Evolutionary conservation across 345 rosid genomes (phyloP), one percentile per base, ranked within the genome.

Genomic region (Noccaea caerulescens): DNA sequence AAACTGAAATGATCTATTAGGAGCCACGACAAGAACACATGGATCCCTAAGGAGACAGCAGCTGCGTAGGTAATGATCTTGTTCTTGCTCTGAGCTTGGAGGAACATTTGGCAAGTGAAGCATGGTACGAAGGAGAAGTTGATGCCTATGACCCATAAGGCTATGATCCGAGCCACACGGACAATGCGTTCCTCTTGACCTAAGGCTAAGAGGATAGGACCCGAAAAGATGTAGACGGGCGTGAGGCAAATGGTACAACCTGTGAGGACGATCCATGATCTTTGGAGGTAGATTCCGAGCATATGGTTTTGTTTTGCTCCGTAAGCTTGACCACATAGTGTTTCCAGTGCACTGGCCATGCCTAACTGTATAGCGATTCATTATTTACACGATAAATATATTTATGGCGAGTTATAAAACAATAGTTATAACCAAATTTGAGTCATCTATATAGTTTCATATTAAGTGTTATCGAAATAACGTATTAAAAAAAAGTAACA

Each of bases 11-110:
- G 82, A 47, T 82, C 74, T 18, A 82, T 80, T 43, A 89, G 69
- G 3, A 91, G 85, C 93, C 93, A 91, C 0, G 93, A 86, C 70
- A 89, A 81, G 34, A 80, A 62, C 12, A 82, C 32, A 60, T 89
- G 96, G 61, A 87, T 65, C 0, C 43, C 42, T 5, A 86, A 46
- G 0, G 96, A 56, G 42, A 67, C 42, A 1, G 87, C 90, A 0
- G 90, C 88, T 66, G 77, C 76, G 78, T 84, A 92, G 0, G 90
- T 79, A 70, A 92, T 87, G 18, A 92, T 83, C 63, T 42, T 58
- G 81, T 89, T 92, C 82, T 83, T 89, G 85, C 92, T 86, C 77
- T 89, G 94, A 5, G 93, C 86, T 77, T 92, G 93, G 27, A 92
- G 82, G 70, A 83, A 89, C 88, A 85, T 85, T 76, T 92, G 96